phyloP scores from a whole-genome alignment of 768 basidiomycete species.

The Chlorophyllum brunneum region DNA sequence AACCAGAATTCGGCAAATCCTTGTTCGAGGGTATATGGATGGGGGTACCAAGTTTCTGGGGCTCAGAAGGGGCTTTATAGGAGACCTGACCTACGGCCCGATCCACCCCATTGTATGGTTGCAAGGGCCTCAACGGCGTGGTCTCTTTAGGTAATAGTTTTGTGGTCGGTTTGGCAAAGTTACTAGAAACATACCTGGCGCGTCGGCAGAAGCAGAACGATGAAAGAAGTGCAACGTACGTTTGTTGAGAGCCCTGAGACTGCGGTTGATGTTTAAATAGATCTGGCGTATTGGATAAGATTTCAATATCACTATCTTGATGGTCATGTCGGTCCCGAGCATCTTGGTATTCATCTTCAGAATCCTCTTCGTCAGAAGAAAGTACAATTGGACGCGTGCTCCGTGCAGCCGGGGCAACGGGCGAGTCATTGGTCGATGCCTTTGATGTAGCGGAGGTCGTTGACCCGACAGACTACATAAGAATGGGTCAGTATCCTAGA shows the following conservation, averaged over 20 bases:
- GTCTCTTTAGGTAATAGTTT: constrained; percentile 9
- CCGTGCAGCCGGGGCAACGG: neutral
- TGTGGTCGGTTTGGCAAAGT: neutral
- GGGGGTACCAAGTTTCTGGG: constrained; percentile 19
- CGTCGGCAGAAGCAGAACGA: neutral
- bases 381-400: constrained; percentile 26
- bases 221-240: neutral
- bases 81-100: neutral
- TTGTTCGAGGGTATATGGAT: constrained; percentile 34
- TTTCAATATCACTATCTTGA: constrained; percentile 9
- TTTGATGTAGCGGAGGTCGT: constrained; percentile 12
- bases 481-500: neutral
- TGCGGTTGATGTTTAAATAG: neutral
- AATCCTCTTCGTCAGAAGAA: constrained; percentile 35
- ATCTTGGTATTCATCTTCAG: constrained; percentile 11
- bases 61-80: constrained; percentile 13
- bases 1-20: constrained; percentile 13
- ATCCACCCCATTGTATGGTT: constrained; percentile 1
- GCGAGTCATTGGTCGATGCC: constrained; percentile 21
- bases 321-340: constrained; percentile 9
- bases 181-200: neutral
- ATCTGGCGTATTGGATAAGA: constrained; percentile 13
- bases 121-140: neutral
- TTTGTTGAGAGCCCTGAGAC: constrained; percentile 8
- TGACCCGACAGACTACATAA: constrained; percentile 11